Evolutionary conservation across 441 rosid genomes (phyloP), one percentile per base, ranked within the genome.

Genomic region (Erysimum cheiri): DNA sequence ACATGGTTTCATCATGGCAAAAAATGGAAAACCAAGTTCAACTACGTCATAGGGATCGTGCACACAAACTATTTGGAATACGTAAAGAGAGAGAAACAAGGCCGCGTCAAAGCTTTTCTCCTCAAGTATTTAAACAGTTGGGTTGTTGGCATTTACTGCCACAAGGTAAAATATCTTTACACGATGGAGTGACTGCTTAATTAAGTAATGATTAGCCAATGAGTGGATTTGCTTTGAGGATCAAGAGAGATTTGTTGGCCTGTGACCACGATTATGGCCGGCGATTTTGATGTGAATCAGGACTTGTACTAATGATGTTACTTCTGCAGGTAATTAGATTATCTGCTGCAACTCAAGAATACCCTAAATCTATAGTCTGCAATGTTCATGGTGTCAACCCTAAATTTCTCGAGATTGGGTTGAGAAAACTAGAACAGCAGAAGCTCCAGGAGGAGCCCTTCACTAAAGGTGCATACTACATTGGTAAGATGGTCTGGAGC

Each of bases 1-100:
- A 95, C 99, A 5, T 95, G 99, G 99, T 95, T 85, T 80, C 99
- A 95, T 80, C 99, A 95, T 75, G 99, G 98, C 54, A 87, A 87
- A 79, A 90, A 86, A 80, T 94, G 99, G 98, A 94, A 90, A 80
- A 77, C 58, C 14, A 94, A 90, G 80, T 92, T 94, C 77, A 77
- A 83, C 67, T 80, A 80, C 60, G 98, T 90, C 60, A 72, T 92
- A 54, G 99, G 98, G 64, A 76, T 92, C 28, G 73, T 94, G 44
- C 99, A 94, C 80, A 94, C 99, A 57, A 94, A 94, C 83, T 94
- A 94, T 75, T 70, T 94, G 87, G 99, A 81, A 76, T 94, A 94
- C 75, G 98, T 92, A 26, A 94, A 77, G 80, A 78, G 96, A 73
- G 97, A 94, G 81, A 94, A 85, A 81, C 85, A 90, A 85, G 97